Evolutionary conservation across 306 rosid genomes (phyloP), one percentile per base, ranked within the genome.

Genomic region (Prunus dulcis): DNA sequence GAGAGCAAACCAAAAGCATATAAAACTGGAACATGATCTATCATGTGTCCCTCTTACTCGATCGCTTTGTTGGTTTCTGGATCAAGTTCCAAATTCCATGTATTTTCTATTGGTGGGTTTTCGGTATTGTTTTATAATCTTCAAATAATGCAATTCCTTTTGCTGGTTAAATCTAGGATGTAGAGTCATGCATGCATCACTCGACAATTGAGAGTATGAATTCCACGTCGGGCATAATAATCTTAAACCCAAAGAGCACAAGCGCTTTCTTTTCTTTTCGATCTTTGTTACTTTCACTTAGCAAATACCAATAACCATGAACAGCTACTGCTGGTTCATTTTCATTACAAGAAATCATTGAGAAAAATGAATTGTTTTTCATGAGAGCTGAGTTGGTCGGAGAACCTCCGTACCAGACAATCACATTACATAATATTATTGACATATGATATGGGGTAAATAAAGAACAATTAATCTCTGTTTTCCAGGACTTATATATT

Each of bases 1-100:
- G 52, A 68, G 38, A 70, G 79, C 70, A 80, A 67, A 22, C 69
- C 80, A 73, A 82, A 82, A 53, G 80, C n/a, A 34, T 23, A 49
- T 47, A 15, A n/a, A 69, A 70, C 70, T 32, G 57, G 34, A 73
- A 64, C 57, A 46, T 14, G 53, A 28, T 14, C 18, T 50, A 19
- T 6, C 56, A 34, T 14, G 27, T 25, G 12, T 60, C 30, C 12
- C 22, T 60, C 11, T 32, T 60, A 20, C 30, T 50, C 22, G 61
- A 56, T 72, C 19, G 30, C 20, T 49, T 72, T 45, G 34, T 38
- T 76, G 5, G 55, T 47, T 69, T 69, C 69, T 56, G 80, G 74
- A 74, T 74, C 62, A 19, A 55, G 63, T 52, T 61, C 75, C 81
- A 75, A 56, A 71, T 57, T 75, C 83, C 50, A 47, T 75, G 83